Conservation (phyloP, 805 yeast species). For the Lipomyces lipofer region DNA sequence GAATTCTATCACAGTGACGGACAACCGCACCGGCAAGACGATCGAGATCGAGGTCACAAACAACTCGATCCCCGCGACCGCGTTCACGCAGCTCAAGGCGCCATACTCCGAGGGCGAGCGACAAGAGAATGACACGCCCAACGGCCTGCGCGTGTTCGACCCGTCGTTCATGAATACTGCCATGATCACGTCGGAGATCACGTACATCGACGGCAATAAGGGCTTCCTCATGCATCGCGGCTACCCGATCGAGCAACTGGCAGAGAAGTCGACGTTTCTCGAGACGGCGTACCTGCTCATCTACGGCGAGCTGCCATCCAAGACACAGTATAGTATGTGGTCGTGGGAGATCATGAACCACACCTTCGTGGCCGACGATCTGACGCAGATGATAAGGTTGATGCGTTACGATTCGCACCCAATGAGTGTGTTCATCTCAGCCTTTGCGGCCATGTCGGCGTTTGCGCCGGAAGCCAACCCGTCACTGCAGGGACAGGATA, state of each 20-base stretch:
- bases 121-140: conserved; percentile 28
- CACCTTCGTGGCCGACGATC: conserved; percentile 29
- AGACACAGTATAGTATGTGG: conserved; percentile 19
- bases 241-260: conserved; percentile 31
- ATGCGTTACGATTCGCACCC: conserved; percentile 32
- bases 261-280: conserved; percentile 26
- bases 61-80: conserved; percentile 30
- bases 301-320: conserved; percentile 29
- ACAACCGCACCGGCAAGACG: conserved; percentile 31
- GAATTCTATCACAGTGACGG: conserved; percentile 26
- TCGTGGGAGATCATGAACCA: conserved; percentile 30
- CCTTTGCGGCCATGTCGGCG: conserved; percentile 30
- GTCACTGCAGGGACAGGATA: conserved; percentile 23
- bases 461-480: conserved; percentile 32
- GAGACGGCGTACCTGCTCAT: conserved; percentile 31
- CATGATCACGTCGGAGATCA: conserved; percentile 29
- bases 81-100: conserved; percentile 29
- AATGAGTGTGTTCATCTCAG: conserved; percentile 27
- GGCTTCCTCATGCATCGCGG: conserved; percentile 31
- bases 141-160: conserved; percentile 28
- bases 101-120: conserved; percentile 21
- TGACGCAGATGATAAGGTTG: conserved; percentile 22
- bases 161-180: conserved; percentile 30
- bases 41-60: conserved; percentile 23
- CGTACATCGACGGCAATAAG: conserved; percentile 30